These are phyloP conservation scores for Hyphopichia pseudoburtonii DNA, from an alignment of 1,139 yeast genomes.

Conservation along the genomic window DNA sequence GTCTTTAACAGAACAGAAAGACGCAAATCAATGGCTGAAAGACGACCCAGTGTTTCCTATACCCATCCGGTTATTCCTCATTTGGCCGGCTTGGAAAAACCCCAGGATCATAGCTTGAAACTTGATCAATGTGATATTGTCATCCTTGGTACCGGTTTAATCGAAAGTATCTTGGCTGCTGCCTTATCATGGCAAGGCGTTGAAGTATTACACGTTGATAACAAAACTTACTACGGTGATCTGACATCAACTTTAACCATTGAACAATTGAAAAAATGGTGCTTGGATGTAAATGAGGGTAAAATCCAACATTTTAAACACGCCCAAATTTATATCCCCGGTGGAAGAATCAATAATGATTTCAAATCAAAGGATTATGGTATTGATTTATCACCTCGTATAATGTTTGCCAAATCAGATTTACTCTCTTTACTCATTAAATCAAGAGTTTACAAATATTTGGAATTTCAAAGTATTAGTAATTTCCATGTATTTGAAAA, in stretches of 20 bases:
- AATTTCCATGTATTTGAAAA: constrained; percentile 90
- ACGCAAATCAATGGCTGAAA: constrained; percentile 73
- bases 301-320: constrained; percentile 52
- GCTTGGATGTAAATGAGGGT: constrained; percentile 58
- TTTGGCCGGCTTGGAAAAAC: constrained; percentile 73
- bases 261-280: constrained; percentile 84
- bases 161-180: constrained; percentile 87
- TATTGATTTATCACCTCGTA: constrained; percentile 84
- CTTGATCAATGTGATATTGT: constrained; percentile 82
- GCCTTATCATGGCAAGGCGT: constrained; percentile 97
- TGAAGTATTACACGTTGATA: constrained; percentile 83
- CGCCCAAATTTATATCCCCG: constrained; percentile 74
- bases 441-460: constrained; percentile 83
- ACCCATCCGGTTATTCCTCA: constrained; percentile 70
- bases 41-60: constrained; percentile 60
- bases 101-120: constrained; percentile 45
- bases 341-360: constrained; percentile 39
- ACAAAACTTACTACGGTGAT: constrained; percentile 84
- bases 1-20: constrained; percentile 35
- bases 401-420: constrained; percentile 87
- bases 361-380: constrained; percentile 75
- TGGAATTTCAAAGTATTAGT: constrained; percentile 87
- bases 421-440: constrained; percentile 73
- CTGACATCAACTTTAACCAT: constrained; percentile 80
- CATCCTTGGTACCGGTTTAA: constrained; percentile 88